Evolutionary conservation across 2,329 filamentous ascomycete genomes (phyloP).

Genomic region (Pseudovirgaria hyperparasitica): DNA sequence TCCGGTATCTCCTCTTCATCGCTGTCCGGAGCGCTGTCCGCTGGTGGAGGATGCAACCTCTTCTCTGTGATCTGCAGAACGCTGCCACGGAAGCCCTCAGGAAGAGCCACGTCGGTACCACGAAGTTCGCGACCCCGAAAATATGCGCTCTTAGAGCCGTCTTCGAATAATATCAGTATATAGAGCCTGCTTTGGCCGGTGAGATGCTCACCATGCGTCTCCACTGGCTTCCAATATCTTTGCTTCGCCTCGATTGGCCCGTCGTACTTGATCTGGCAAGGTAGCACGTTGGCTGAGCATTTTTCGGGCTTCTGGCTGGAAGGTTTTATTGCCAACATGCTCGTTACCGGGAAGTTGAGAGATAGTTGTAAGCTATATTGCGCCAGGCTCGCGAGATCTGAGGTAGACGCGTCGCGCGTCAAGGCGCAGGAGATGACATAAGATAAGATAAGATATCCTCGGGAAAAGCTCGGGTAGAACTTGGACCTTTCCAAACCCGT

Average conservation of each 20-base stretch:
- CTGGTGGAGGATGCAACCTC: constrained; percentile 7
- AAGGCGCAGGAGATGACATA: too few species aligned
- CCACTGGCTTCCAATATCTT: constrained; percentile 57
- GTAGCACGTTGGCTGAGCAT: constrained; percentile 58
- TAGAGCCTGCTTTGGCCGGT: background rate
- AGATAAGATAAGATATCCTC: too few species aligned
- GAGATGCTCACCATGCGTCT: constrained; percentile 23
- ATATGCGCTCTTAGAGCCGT: constrained; percentile 39
- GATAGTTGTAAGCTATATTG: too few species aligned
- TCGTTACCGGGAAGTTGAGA: constrained; percentile 2
- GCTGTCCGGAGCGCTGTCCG: constrained; percentile 1
- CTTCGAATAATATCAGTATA: constrained; percentile 7
- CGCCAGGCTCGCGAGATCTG: too few species aligned
- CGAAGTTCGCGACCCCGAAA: constrained; percentile 71
- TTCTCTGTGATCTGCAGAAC: constrained; percentile 18
- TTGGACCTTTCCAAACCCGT: too few species aligned
- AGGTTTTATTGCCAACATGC: constrained; percentile 33
- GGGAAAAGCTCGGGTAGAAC: too few species aligned
- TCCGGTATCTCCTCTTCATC: constrained; percentile 6
- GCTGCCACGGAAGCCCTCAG: constrained; percentile 53
- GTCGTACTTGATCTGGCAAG: constrained; percentile 68
- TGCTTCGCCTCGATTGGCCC: constrained; percentile 52
- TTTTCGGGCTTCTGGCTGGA: constrained; percentile 17
- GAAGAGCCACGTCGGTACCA: constrained; percentile 53
- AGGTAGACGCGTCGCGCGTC: too few species aligned